Percentiles rank a stretch among this genome's conserved stretches.
Evolutionary conservation across 208 protist genomes (phyloP).

Genomic region (Trypanosomatidae sp.): DNA sequence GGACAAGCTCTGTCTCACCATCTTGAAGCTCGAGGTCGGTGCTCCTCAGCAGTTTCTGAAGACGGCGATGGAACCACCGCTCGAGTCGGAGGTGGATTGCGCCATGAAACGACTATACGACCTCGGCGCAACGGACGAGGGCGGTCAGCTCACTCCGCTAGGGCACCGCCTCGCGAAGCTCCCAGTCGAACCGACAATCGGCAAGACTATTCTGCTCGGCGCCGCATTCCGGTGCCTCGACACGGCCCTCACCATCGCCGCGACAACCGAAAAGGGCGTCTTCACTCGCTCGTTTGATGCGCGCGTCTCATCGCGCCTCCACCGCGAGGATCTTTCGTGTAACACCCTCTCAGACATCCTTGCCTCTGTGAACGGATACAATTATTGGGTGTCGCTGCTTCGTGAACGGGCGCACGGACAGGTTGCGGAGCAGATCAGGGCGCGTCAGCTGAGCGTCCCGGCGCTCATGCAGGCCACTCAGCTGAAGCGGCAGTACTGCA

Average conservation of each 20-base stretch:
- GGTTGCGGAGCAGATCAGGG: constrained; percentile 42
- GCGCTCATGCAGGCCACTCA: constrained; percentile 54
- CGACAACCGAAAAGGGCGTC: constrained; percentile 54
- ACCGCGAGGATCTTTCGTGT: constrained; percentile 77
- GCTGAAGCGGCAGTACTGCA: constrained; percentile 78
- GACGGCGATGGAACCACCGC: constrained; percentile 75
- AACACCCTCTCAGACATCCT: constrained; percentile 84
- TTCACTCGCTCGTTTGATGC: constrained; percentile 60
- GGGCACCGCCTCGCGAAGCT: constrained; percentile 79
- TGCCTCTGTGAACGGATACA: constrained; percentile 87
- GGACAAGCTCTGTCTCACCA: constrained; percentile 90
- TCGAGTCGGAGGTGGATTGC: constrained; percentile 41
- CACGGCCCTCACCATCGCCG: constrained; percentile 93
- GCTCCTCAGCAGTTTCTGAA: constrained; percentile 74
- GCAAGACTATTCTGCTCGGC: constrained; percentile 93
- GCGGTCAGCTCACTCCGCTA: constrained; percentile 84
- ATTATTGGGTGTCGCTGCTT: constrained; percentile 77
- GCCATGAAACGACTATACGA: constrained; percentile 74
- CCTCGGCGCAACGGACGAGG: constrained; percentile 77
- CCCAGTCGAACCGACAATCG: constrained; percentile 70
- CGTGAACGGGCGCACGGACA: constrained; percentile 35
- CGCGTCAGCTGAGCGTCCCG: constrained; percentile 62
- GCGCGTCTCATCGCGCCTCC: constrained; percentile 51
- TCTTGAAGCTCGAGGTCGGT: constrained; percentile 63
- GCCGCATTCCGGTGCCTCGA: constrained; percentile 93